phyloP scores from a whole-genome alignment of 2,329 filamentous ascomycete species.

The Cladosporium colombiae region DNA sequence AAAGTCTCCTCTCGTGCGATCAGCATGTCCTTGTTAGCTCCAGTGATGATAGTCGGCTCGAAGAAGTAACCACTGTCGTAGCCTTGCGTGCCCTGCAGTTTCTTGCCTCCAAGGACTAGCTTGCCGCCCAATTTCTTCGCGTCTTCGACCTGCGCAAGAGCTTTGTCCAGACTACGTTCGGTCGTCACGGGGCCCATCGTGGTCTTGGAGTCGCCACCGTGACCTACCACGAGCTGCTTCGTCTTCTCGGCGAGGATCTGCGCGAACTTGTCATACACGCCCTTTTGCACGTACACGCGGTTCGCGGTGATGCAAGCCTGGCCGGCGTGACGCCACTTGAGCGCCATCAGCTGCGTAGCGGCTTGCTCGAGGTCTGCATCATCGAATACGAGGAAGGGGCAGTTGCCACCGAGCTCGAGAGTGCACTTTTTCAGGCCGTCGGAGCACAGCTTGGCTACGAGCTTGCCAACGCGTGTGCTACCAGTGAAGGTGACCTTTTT shows the following conservation, averaged over 20 bases:
- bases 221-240: conserved; percentile 59
- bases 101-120: conserved; percentile 21
- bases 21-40: conserved; percentile 17
- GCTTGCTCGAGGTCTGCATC: conserved; percentile 63
- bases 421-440: conserved; percentile 65
- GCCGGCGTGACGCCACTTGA: conserved; percentile 62
- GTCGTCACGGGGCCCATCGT: conserved; percentile 65
- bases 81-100: conserved; percentile 15
- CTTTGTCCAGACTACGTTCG: conserved; percentile 57
- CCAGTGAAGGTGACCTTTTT: conserved; percentile 66
- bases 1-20: conserved; percentile 22
- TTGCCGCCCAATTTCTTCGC: conserved; percentile 21
- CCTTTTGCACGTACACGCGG: conserved; percentile 63
- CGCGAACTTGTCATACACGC: conserved; percentile 63
- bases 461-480: conserved; percentile 61
- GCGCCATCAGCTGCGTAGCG: conserved; percentile 48
- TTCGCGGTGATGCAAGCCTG: conserved; percentile 68
- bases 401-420: conserved; percentile 65
- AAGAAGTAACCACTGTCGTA: conserved; percentile 26
- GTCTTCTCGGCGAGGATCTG: conserved; percentile 56
- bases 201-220: conserved; percentile 58
- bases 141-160: conserved; percentile 58
- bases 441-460: conserved; percentile 61
- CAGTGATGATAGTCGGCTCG: conserved; percentile 22
- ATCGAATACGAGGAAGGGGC: conserved; percentile 65